Evolutionary conservation across 225 moss, liverwort and hornwort species (phyloP), one percentile per base, ranked within the genome.

Genomic region (Antitrichia curtipendula): DNA sequence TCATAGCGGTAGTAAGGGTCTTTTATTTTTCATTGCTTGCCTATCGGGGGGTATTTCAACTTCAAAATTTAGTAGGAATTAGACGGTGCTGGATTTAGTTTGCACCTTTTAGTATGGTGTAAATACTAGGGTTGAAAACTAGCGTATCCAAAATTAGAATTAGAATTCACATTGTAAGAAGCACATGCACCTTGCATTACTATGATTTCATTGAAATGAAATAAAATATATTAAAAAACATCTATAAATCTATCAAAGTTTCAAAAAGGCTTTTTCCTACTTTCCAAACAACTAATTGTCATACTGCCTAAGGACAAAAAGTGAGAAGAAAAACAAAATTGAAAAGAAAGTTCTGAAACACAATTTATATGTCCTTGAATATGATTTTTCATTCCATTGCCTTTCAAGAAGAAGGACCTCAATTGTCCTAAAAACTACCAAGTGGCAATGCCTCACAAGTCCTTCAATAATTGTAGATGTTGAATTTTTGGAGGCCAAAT

Each of bases 241-340:
- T 66, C 0, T 0, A n/a, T 66, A n/a, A n/a, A 66, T n/a, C 21
- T 21, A n/a, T 66, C 21, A 66, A 12, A 21, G 12, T n/a, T 66
- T 66, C 21, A 12, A 21, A 66, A n/a, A 21, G 0, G 1, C 21
- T 6, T n/a, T 66, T 66, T 21, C 11, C 66, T 65, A 36, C 65
- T 20, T n/a, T 65, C 21, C 7, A 66, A 65, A n/a, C 1, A 0
- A 2, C 0, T 3, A 7, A n/a, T n/a, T 65, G n/a, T n/a, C 4
- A 16, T 20, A 20, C 36, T 65, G 20, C n/a, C n/a, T 10, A 10
- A 65, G 0, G 1, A 36, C 11, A 65, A 65, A n/a, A 65, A 65
- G 10, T n/a, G 16, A 20, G 64, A 19, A 3, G 65, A 10, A 36
- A 36, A 65, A 65, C 36, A 4, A 62, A 8, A 10, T 10, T 36